phyloP scores from a whole-genome alignment of 2,329 filamentous ascomycete genomes.

The Pseudocercospora fuligena region DNA sequence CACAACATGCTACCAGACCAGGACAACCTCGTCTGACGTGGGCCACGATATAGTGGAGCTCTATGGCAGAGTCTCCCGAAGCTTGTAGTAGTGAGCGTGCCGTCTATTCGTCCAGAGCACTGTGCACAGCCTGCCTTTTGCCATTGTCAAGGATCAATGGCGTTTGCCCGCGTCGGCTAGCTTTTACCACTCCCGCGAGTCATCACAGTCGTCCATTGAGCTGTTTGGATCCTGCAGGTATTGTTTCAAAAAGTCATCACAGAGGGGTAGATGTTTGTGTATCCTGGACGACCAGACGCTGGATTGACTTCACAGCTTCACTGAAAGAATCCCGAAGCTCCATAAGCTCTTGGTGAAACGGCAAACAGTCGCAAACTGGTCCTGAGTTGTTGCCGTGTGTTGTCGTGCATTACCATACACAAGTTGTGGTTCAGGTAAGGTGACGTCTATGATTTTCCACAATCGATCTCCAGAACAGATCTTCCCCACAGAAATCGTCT shows the following conservation, averaged over 20 bases:
- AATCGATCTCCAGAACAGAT: constrained; percentile 16
- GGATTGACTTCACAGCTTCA: neutral
- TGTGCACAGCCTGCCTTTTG: constrained; percentile 23
- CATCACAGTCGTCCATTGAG: neutral
- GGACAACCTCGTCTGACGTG: constrained; percentile 23
- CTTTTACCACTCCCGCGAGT: constrained; percentile 8
- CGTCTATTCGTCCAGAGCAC: constrained; percentile 17
- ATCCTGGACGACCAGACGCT: constrained; percentile 1
- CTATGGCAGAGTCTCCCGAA: constrained; percentile 16
- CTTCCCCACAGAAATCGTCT: constrained; percentile 18
- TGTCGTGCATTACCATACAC: neutral
- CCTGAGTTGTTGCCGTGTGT: neutral
- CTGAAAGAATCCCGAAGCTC: neutral
- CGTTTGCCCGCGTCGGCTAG: constrained; percentile 8
- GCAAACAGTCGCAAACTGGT: neutral
- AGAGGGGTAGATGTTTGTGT: constrained; percentile 1
- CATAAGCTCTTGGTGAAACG: neutral
- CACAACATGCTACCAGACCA: constrained; percentile 10
- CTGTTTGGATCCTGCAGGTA: neutral
- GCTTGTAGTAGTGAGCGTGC: constrained; percentile 17
- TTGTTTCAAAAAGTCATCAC: neutral
- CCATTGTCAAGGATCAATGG: constrained; percentile 14
- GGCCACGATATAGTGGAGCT: constrained; percentile 22
- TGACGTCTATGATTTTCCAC: constrained; percentile 20
- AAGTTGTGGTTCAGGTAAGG: neutral